Conservation (phyloP, 1,139 yeast genomes). For the Hyphopichia wangnamkhiaoensis region DNA sequence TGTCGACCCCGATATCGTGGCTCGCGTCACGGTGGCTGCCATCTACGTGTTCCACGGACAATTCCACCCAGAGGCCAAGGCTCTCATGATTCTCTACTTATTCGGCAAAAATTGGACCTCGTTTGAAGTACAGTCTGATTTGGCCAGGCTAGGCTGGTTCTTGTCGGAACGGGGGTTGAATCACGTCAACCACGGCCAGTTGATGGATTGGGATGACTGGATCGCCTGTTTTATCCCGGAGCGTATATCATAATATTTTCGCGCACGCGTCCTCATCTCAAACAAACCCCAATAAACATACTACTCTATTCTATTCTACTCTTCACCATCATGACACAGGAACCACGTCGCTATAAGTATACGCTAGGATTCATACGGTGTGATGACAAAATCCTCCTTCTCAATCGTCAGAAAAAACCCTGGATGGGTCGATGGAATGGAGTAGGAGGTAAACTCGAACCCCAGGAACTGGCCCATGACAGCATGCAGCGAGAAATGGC, state of each 20-base stretch:
- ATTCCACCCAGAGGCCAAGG: conserved; percentile 4
- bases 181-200: not conserved
- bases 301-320: too few species aligned
- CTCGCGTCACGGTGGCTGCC: conserved; percentile 23
- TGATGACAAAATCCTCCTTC: conserved; percentile 33
- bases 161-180: not conserved
- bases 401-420: conserved; percentile 47
- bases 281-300: too few species aligned
- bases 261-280: too few species aligned
- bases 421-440: conserved; percentile 60
- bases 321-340: too few species aligned
- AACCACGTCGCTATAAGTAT: conserved; percentile 19
- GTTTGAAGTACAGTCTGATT: not conserved
- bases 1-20: conserved; percentile 16
- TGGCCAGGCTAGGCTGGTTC: not conserved
- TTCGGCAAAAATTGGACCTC: not conserved
- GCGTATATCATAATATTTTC: too few species aligned
- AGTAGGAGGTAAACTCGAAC: conserved; percentile 49
- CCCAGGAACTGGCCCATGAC: conserved; percentile 34
- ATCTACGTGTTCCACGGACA: conserved; percentile 16
- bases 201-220: not conserved
- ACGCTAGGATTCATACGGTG: conserved; percentile 44
- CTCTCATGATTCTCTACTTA: not conserved
- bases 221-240: not conserved
- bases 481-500: conserved; percentile 45